Percentiles rank a stretch among this genome's conserved stretches.
These are phyloP conservation scores for Sclerotinia trifoliorum DNA, from an alignment of 2,329 filamentous ascomycete species.

Conservation along the genomic window DNA sequence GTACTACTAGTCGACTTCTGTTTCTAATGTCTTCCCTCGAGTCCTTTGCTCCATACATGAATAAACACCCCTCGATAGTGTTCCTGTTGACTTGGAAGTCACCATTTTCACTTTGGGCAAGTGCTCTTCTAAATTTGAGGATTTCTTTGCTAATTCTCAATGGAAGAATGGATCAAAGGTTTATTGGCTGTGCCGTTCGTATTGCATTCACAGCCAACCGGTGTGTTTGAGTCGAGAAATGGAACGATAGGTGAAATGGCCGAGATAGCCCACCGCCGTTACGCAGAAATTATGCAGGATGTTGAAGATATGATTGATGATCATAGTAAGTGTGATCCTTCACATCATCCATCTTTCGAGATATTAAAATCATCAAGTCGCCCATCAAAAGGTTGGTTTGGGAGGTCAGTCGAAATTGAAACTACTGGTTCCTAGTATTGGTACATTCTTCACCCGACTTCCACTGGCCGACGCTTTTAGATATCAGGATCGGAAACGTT, in stretches of 20 bases:
- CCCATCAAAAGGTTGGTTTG: slow-evolving; percentile 63
- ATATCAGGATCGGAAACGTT: slow-evolving; percentile 80
- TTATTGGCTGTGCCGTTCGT: slow-evolving; percentile 94
- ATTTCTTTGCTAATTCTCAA: background rate
- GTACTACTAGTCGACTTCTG: slow-evolving; percentile 44
- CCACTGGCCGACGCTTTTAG: slow-evolving; percentile 87
- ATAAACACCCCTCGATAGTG: background rate
- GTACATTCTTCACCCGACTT: slow-evolving; percentile 89
- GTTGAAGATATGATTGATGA: slow-evolving; percentile 90
- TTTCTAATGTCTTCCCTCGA: background rate
- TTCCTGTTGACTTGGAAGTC: background rate
- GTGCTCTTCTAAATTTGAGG: background rate
- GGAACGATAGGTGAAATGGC: slow-evolving; percentile 69
- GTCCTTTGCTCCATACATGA: background rate
- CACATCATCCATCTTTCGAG: slow-evolving; percentile 16
- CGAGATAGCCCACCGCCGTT: slow-evolving; percentile 77
- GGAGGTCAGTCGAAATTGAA: slow-evolving; percentile 83
- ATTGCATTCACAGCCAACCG: slow-evolving; percentile 90
- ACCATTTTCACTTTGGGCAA: background rate
- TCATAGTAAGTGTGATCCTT: slow-evolving; percentile 61
- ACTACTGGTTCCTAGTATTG: slow-evolving; percentile 84
- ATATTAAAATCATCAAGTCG: slow-evolving; percentile 51
- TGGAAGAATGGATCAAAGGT: slow-evolving; percentile 89
- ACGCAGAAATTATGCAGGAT: slow-evolving; percentile 92
- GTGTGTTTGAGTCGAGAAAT: slow-evolving; percentile 69